Percentiles rank a stretch among this genome's conserved stretches.
Evolutionary conservation across 768 basidiomycete species (phyloP).

Genomic region (Rhizopogon rudus): DNA sequence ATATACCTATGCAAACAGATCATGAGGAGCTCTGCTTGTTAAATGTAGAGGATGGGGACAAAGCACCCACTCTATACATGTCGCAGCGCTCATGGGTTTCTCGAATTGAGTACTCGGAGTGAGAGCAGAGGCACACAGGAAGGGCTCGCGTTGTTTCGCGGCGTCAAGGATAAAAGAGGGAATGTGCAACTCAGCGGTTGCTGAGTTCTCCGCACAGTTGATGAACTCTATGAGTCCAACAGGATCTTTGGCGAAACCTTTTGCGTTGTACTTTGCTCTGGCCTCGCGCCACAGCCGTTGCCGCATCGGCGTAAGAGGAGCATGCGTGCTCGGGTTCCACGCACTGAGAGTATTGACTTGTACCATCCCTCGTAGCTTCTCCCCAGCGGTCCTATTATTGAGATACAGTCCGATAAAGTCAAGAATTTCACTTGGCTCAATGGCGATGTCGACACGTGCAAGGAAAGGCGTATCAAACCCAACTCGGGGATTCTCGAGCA

Average conservation of each 20-base stretch:
- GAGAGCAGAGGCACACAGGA: conserved; percentile 4
- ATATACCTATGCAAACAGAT: conserved; percentile 1
- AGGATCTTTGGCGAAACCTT: no score
- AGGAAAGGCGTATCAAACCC: conserved; percentile 6
- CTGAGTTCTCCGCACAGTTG: conserved; percentile 12
- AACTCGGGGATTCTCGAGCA: not conserved
- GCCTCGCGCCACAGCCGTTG: no score
- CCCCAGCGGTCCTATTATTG: conserved; percentile 1
- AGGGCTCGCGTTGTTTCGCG: conserved; percentile 7
- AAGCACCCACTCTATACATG: conserved; percentile 7
- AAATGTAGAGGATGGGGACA: not conserved
- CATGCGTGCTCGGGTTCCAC: not conserved
- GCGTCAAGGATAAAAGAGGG: not conserved
- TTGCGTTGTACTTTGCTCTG: no score
- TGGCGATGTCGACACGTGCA: conserved; percentile 9
- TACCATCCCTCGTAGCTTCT: conserved; percentile 10
- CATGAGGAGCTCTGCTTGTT: not conserved
- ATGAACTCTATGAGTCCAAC: not conserved
- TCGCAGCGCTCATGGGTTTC: conserved; percentile 10
- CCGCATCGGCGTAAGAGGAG: conserved; percentile 6
- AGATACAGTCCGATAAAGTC: conserved; percentile 6
- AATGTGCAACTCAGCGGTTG: conserved; percentile 6
- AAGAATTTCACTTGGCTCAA: conserved; percentile 8
- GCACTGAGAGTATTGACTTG: conserved; percentile 6
- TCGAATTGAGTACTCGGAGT: not conserved